phyloP scores from a whole-genome alignment of 805 yeast species.

The Kazachstania viticola region DNA sequence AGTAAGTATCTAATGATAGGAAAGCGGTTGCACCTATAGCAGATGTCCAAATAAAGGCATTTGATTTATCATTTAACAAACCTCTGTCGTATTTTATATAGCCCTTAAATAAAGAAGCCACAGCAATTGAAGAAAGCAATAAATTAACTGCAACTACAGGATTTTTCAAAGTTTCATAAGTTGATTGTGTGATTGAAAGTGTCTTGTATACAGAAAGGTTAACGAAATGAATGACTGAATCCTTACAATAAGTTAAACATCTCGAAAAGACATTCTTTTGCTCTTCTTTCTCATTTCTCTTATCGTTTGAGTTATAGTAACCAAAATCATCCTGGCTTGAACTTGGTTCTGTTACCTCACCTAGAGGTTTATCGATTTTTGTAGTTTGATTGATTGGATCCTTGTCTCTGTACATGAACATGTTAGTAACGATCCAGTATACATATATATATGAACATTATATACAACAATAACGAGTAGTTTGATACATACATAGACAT shows the following conservation, averaged over 20 bases:
- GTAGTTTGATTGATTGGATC: slow-evolving; percentile 7
- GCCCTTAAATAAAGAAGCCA: slow-evolving; percentile 38
- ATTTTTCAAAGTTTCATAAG: slow-evolving; percentile 32
- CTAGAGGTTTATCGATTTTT: slow-evolving; percentile 1
- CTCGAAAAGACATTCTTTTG: neutral
- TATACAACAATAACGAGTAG: too few relatives aligned
- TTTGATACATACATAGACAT: too few relatives aligned
- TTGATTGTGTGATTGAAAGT: neutral
- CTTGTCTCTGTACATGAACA: too few relatives aligned
- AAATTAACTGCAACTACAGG: slow-evolving; percentile 50
- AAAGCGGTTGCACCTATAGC: slow-evolving; percentile 44
- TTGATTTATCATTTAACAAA: slow-evolving; percentile 33
- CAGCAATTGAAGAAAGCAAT: slow-evolving; percentile 36
- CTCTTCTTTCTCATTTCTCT: too few relatives aligned
- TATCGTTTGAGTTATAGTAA: too few relatives aligned
- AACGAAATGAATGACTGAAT: neutral
- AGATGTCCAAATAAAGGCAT: slow-evolving; percentile 37
- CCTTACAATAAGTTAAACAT: neutral
- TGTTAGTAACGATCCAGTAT: too few relatives aligned
- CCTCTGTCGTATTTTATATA: slow-evolving; percentile 39
- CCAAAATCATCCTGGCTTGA: too few relatives aligned
- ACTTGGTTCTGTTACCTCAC: neutral
- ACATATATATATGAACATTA: too few relatives aligned
- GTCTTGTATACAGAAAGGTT: neutral
- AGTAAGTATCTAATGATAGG: slow-evolving; percentile 41